phyloP scores from a whole-genome alignment of 176 grass and related monocot genomes.

The Typha latifolia region DNA sequence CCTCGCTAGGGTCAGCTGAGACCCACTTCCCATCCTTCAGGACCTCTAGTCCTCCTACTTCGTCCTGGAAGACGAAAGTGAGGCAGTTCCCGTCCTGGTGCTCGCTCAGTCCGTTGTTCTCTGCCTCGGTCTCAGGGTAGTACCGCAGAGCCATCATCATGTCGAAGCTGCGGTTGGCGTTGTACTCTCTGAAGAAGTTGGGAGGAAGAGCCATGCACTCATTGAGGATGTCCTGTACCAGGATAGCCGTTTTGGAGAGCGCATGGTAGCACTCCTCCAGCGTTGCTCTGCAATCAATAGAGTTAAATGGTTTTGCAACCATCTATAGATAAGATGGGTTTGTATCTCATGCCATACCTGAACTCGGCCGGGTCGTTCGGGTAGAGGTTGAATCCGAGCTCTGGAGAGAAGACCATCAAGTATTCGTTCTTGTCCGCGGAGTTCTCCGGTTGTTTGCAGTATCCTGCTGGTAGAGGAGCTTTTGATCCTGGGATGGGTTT shows the following conservation, averaged over 20 bases:
- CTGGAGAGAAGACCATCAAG: constrained; percentile 17
- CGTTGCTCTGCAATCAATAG: constrained; percentile 13
- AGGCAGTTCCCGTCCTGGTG: constrained; percentile 21
- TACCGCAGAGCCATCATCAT: constrained; percentile 35
- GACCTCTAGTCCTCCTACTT: constrained; percentile 21
- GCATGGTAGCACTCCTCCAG: constrained; percentile 32
- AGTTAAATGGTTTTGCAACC: too few species aligned
- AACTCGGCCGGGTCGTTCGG: constrained; percentile 22
- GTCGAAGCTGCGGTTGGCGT: constrained; percentile 34
- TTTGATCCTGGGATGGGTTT: constrained; percentile 15
- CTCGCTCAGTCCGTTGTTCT: constrained; percentile 16
- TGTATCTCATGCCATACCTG: background rate
- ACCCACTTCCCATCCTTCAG: constrained; percentile 32
- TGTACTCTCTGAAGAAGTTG: constrained; percentile 36
- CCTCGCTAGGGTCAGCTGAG: constrained; percentile 15
- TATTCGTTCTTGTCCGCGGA: constrained; percentile 31
- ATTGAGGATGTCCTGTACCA: constrained; percentile 45
- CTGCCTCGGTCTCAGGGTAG: constrained; percentile 13
- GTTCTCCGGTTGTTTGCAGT: constrained; percentile 9
- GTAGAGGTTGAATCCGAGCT: constrained; percentile 20
- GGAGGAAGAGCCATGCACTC: constrained; percentile 52
- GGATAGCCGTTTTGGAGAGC: constrained; percentile 22
- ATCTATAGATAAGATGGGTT: too few species aligned
- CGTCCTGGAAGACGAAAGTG: constrained; percentile 25
- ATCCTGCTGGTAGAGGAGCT: constrained; percentile 20